Evolutionary conservation across 2,329 filamentous ascomycete species (phyloP).

Genomic region (Fusarium subglutinans): DNA sequence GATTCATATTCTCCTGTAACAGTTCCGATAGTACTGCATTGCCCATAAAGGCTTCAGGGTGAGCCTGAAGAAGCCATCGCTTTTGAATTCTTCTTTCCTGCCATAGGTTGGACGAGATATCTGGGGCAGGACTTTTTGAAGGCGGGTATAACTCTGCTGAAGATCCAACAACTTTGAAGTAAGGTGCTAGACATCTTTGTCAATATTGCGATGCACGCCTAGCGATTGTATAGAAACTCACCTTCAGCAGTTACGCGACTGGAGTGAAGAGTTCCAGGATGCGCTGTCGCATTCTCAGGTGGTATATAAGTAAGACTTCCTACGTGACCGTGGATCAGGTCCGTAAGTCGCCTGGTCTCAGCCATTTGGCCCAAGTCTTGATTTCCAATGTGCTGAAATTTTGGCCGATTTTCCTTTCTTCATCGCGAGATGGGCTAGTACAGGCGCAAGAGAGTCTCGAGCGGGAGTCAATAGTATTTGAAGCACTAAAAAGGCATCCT

Average conservation of each 20-base stretch:
- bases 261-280: conserved; percentile 45
- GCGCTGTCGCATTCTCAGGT: conserved; percentile 29
- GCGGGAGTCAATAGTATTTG: conserved; percentile 16
- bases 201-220: conserved; percentile 1
- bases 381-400: conserved; percentile 43
- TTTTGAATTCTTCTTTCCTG: conserved; percentile 50
- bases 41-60: conserved; percentile 61
- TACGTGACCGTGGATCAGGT: conserved; percentile 47
- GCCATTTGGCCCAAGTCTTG: conserved; percentile 49
- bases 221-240: conserved; percentile 31
- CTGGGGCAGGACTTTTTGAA: conserved; percentile 40
- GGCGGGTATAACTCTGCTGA: conserved; percentile 48
- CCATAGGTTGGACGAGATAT: conserved; percentile 42
- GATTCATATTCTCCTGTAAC: conserved; percentile 50
- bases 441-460: conserved; percentile 35
- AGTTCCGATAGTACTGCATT: conserved; percentile 45
- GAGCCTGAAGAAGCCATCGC: conserved; percentile 60
- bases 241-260: conserved; percentile 42
- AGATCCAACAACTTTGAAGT: conserved; percentile 47
- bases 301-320: conserved; percentile 48
- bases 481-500: conserved; percentile 31
- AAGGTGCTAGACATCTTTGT: conserved; percentile 39
- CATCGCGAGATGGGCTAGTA: conserved; percentile 45
- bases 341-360: conserved; percentile 46
- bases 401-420: conserved; percentile 43